Base-by-base conservation (phyloP, 177 flowering plant genomes). In the Telopea speciosissima region DNA sequence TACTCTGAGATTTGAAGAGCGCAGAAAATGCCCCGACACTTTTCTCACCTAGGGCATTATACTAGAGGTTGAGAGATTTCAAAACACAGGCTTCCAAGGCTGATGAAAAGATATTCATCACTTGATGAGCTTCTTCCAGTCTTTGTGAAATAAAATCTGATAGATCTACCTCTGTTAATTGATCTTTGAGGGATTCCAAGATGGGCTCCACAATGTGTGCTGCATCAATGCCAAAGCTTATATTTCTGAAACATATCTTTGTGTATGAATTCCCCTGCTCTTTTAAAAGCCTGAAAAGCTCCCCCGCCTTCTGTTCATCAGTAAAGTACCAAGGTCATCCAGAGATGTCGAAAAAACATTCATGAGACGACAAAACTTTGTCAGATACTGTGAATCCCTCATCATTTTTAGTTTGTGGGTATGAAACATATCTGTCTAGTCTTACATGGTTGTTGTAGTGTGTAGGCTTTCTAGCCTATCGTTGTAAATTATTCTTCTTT, bases 81-180 rank as follows among this genome's bases (percentile, higher is more conserved):
- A 93, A 72, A 7, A 77, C 28, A 70, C 87, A 85, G 62, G 92
- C 97, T 77, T 89, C 90, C 71, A 93, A 73, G 11, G 94, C 90
- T 12, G 74, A 69, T 21, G 98, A 80, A 68, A 93, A 90, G 23
- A 89, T 83, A 23, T 69, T 78, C 96, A 93, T 93, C 67, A 93
- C 97, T 63, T 93, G 85, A 73, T 91, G 87, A 64, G 98, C 98
- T 78, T 90, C 97, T 74, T 91, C 96, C 0, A 92, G 85, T 78
- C 97, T 83, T 71, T 96, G 94, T 13, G 97, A 96, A 72, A 93
- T 76, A 74, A 93, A 86, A 87, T 93, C 98, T 45, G 98, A 91
- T 24, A 93, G 68, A 65, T 93, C 97, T 17, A 93, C 93, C 66
- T 89, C 97, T 68, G 85, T 88, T 74, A 93, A 67, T 74, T 93